Evolutionary conservation across 2,329 filamentous ascomycete genomes (phyloP).

Genomic region (Pseudogymnoascus sp.): DNA sequence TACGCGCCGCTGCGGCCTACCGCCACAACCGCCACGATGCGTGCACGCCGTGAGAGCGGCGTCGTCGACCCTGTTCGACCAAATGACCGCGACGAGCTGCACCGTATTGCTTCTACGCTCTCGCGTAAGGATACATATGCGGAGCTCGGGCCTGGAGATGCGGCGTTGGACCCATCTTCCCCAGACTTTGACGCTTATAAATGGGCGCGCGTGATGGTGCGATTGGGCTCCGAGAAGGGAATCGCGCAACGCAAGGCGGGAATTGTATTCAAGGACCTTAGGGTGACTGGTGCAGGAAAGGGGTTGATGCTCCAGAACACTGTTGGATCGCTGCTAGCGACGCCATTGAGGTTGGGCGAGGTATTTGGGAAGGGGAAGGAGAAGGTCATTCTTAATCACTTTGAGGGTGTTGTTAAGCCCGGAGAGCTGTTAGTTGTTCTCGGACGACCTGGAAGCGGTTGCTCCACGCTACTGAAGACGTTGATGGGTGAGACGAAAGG

Average conservation of each 20-base stretch:
- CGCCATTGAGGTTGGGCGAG: slow-evolving; percentile 52
- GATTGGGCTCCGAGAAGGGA: slow-evolving; percentile 47
- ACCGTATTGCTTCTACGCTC: slow-evolving; percentile 22
- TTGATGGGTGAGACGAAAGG: slow-evolving; percentile 53
- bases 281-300: slow-evolving; percentile 59
- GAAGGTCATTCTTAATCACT: slow-evolving; percentile 55
- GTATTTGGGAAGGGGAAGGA: slow-evolving; percentile 44
- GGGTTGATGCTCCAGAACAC: slow-evolving; percentile 63
- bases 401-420: slow-evolving; percentile 55
- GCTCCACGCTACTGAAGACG: slow-evolving; percentile 56
- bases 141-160: slow-evolving; percentile 37
- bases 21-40: background rate
- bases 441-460: slow-evolving; percentile 58
- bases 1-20: background rate
- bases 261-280: slow-evolving; percentile 57
- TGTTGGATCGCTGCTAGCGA: slow-evolving; percentile 50
- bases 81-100: slow-evolving; percentile 23
- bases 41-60: background rate
- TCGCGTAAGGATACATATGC: slow-evolving; percentile 25
- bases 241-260: slow-evolving; percentile 48
- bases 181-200: slow-evolving; percentile 47
- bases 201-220: slow-evolving; percentile 43
- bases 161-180: slow-evolving; percentile 44
- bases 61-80: background rate
- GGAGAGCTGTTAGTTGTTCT: slow-evolving; percentile 65